Conservation (phyloP, 352 stramenopile genomes). For the Halophytophthora polymorphica region DNA sequence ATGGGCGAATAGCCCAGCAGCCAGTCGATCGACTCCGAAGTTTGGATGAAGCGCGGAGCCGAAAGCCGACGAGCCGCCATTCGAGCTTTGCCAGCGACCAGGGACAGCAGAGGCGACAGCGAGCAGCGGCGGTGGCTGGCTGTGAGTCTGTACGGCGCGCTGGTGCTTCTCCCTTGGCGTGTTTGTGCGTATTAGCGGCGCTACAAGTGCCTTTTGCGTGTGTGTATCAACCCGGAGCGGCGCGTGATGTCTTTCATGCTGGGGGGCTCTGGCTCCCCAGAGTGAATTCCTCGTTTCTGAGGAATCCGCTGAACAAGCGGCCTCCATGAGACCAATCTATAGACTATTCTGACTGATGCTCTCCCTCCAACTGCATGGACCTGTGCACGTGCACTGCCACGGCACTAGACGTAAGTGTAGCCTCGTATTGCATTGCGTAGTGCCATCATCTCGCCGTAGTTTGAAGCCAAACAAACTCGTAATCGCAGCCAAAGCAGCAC, state of each 20-base stretch:
- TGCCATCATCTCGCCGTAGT: too few species aligned
- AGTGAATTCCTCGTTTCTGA: conserved; percentile 93
- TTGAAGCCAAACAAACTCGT: too few species aligned
- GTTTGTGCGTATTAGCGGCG: conserved; percentile 7
- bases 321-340: conserved; percentile 85
- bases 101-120: too few species aligned
- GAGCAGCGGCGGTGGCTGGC: too few species aligned
- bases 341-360: conserved; percentile 80
- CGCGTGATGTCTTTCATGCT: conserved; percentile 82
- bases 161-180: neutral
- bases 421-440: too few species aligned
- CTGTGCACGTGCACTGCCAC: too few species aligned
- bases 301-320: conserved; percentile 80
- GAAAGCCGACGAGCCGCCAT: neutral
- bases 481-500: too few species aligned
- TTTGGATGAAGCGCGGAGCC: neutral
- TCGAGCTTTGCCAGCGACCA: neutral
- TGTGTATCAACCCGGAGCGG: conserved; percentile 13
- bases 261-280: conserved; percentile 33
- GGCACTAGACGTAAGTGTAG: too few species aligned
- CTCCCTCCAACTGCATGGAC: conserved; percentile 7
- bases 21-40: neutral
- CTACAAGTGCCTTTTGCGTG: too few species aligned
- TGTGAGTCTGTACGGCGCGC: neutral
- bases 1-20: neutral